Evolutionary conservation across 805 yeast species (phyloP), one percentile per base, ranked within the genome.

Genomic region (Yarrowia osloensis): DNA sequence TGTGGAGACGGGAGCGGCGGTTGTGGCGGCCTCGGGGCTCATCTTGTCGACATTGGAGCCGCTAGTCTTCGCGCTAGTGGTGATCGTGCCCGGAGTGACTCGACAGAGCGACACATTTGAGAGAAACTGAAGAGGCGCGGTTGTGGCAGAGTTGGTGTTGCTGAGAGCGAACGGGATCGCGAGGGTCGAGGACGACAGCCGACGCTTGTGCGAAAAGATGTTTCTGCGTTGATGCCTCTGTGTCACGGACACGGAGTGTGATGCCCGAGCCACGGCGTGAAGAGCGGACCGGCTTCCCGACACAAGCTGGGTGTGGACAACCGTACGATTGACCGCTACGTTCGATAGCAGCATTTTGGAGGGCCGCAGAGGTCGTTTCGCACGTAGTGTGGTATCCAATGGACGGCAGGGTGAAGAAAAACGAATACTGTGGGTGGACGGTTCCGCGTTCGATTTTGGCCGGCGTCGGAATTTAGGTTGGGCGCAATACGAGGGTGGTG

Each of bases 261-360:
- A 31, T 19, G 62, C 24, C 21, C 62, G 24, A 19, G 62, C 4
- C 17, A 40, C 49, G 35, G 61, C 61, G 11, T 22, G 24, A n/a
- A 54, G 33, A 54, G 61, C 46, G 13, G 61, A 54, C 46, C 61
- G 61, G 33, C 61, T 54, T n/a, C 49, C 37, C 17, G 44, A 37
- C 21, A 57, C 49, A 19, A 57, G 63, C 42, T 39, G 63, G 26
- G 49, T 26, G 28, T 39, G 63, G 33, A 26, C 61, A 13, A 28
- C 39, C 37, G 63, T 19, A 35, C 63, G 63, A 28, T 57, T 57
- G 63, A 40, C 63, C 63, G 44, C 63, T 19, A 57, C 49, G 49
- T 57, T 57, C 21, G 63, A 57, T n/a, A 57, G 63, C 63, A 57
- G 63, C 63, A 57, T 57, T 39, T 46, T 46, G 31, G 50, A 46